phyloP scores from a whole-genome alignment of 2,329 filamentous ascomycete species.

The Talaromyces sp. region DNA sequence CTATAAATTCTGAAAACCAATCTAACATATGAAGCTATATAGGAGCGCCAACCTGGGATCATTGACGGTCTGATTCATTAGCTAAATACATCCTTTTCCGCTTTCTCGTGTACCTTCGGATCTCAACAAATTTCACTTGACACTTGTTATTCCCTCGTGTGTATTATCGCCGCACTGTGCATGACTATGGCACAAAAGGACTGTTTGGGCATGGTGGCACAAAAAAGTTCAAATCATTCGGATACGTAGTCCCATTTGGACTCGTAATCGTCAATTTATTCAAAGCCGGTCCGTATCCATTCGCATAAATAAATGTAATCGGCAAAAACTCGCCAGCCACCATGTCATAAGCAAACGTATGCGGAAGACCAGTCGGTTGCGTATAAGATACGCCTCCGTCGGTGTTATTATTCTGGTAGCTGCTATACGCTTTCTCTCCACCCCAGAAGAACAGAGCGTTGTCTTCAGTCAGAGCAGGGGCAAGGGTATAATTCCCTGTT shows the following conservation, averaged over 20 bases:
- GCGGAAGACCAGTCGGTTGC: conserved; percentile 1
- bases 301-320: conserved; percentile 11
- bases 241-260: conserved; percentile 5
- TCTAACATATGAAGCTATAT: no score
- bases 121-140: not conserved
- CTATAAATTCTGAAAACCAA: no score
- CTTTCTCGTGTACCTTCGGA: not conserved
- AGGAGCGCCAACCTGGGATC: no score
- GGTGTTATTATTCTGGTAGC: conserved; percentile 8
- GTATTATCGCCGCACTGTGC: no score
- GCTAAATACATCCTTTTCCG: not conserved
- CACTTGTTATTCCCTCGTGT: no score
- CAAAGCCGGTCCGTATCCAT: conserved; percentile 11
- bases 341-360: conserved; percentile 4
- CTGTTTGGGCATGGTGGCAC: conserved; percentile 11
- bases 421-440: conserved; percentile 4
- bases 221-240: conserved; percentile 8
- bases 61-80: no score
- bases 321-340: conserved; percentile 8
- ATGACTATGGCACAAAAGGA: conserved; percentile 7
- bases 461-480: not conserved
- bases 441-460: conserved; percentile 12
- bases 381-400: conserved; percentile 6
- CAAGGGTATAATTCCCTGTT: conserved; percentile 8
- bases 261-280: conserved; percentile 9